Base-by-base conservation (phyloP, 352 stramenopile genomes). In the Globisporangium cederbergense region DNA sequence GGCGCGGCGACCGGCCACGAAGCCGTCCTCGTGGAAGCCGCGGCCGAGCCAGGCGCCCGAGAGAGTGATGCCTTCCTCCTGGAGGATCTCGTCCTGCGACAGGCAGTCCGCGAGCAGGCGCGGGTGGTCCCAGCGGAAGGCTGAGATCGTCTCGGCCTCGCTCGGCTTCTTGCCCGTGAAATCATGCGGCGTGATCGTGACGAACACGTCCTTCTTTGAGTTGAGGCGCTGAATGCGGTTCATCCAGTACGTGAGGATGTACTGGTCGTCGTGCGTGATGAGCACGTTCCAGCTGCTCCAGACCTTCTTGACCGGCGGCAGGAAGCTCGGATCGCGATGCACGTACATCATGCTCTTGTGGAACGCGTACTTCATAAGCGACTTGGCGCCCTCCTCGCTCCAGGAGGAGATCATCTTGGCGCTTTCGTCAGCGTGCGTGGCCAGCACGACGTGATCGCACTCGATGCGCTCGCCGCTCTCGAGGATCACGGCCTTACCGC, bases 321-420 rank as follows among this genome's bases (percentile, higher is more conserved):
- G 62, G 72, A 95, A 90, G 65, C 67, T 71, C 58, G 82, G 72
- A 65, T 95, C 86, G 56, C 86, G 84, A 66, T 95, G 86, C 36
- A 95, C 75, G 66, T 91, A 95, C 76, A 95, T 92, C 80, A 90
- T 92, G 67, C 82, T 89, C 74, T 93, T 93, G 81, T 95, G 86
- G 79, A 77, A 95, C 68, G 86, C 71, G 74, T 81, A 95, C 59
- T 84, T 80, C 82, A 88, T 90, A 50, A 95, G 71, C 66, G 79
- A 89, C 52, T 77, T 72, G 65, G 81, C 78, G 47, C 79, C 82
- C 45, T 76, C 73, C 49, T 82, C 71, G 62, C 80, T 91, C 83
- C 83, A 95, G 47, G 74, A 70, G 47, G 73, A 67, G 25, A 95
- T 76, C 70, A 95, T 84, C 16, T 80, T 60, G 22, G 86, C 86